Percentiles rank a stretch among this genome's conserved stretches.
These are phyloP conservation scores for Nannochloropsis salina DNA, from an alignment of 108 stramenopile genomes.

Conservation along the genomic window DNA sequence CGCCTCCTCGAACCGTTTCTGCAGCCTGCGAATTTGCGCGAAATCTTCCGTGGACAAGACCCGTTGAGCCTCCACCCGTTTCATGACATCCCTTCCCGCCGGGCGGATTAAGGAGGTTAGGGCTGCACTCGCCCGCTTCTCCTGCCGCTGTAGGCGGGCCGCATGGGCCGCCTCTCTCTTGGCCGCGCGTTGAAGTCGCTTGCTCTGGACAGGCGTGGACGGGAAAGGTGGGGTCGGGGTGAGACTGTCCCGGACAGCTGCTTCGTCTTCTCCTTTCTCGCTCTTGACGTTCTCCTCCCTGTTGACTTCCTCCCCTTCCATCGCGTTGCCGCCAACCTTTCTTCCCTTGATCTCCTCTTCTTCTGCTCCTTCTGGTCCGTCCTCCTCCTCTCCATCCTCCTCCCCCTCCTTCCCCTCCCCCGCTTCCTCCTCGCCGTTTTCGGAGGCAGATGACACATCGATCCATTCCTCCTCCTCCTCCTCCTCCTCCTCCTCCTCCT, in stretches of 20 bases:
- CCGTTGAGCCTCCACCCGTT: conserved; percentile 68
- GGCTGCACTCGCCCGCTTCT: conserved; percentile 2
- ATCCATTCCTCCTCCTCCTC: conserved; percentile 21
- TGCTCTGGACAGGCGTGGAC: neutral
- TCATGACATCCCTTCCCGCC: conserved; percentile 53
- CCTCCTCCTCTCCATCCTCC: conserved; percentile 57
- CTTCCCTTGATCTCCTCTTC: conserved; percentile 56
- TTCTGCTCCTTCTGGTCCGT: conserved; percentile 55
- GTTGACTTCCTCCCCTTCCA: conserved; percentile 31
- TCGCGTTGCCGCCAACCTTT: neutral
- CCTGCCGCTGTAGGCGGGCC: neutral
- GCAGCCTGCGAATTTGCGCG: conserved; percentile 56
- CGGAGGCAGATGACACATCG: conserved; percentile 32
- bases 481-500: conserved; percentile 26
- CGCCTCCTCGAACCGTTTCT: neutral
- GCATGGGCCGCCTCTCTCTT: neutral
- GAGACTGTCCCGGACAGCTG: neutral
- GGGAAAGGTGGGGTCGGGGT: conserved; percentile 13
- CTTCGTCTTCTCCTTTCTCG: conserved; percentile 10
- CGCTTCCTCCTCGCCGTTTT: conserved; percentile 50
- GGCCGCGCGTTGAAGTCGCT: neutral
- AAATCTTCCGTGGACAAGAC: conserved; percentile 75
- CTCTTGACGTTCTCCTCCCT: conserved; percentile 23
- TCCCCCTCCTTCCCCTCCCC: conserved; percentile 52
- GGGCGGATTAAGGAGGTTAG: conserved; percentile 27